A percentile compares a stretch with the other conserved stretches of the same genome.
phyloP scores from a whole-genome alignment of 2,329 filamentous ascomycete species.

The Whalleya microplaca region DNA sequence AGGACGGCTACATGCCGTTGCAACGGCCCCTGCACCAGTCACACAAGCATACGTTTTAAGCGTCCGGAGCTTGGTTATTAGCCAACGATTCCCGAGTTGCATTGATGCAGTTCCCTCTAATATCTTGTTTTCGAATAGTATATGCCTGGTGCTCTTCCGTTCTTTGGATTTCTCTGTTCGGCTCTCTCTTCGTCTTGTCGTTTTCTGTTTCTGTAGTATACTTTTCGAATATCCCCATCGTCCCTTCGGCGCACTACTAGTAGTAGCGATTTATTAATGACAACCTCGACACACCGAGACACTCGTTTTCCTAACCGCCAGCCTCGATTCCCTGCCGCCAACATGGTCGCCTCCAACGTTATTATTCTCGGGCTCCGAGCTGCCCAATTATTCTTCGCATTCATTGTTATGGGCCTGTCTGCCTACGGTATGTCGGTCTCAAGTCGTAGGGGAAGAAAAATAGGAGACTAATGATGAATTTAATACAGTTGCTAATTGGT shows the following conservation, averaged over 20 bases:
- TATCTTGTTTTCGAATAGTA: slow-evolving; percentile 17
- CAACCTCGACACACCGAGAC: slow-evolving; percentile 31
- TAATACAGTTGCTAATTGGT: slow-evolving; percentile 61
- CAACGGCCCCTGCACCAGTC: slow-evolving; percentile 3
- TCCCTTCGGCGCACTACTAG: slow-evolving; percentile 11
- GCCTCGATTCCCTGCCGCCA: slow-evolving; percentile 29
- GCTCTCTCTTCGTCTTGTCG: slow-evolving; percentile 25
- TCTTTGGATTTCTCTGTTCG: slow-evolving; percentile 27
- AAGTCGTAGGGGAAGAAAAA: background rate
- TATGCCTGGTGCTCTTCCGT: slow-evolving; percentile 30
- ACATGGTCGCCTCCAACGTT: slow-evolving; percentile 43
- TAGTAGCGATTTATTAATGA: slow-evolving; percentile 31
- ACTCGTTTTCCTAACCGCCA: slow-evolving; percentile 34
- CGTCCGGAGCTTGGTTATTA: slow-evolving; percentile 24
- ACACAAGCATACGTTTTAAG: background rate
- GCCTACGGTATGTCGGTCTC: slow-evolving; percentile 49
- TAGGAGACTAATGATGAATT: slow-evolving; percentile 14
- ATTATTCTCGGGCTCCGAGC: slow-evolving; percentile 49
- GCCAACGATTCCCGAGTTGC: slow-evolving; percentile 24
- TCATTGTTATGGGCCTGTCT: slow-evolving; percentile 53
- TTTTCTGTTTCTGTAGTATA: slow-evolving; percentile 25
- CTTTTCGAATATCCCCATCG: slow-evolving; percentile 7
- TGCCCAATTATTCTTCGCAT: slow-evolving; percentile 49
- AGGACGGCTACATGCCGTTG: slow-evolving; percentile 13
- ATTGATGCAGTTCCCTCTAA: slow-evolving; percentile 26